Evolutionary conservation across 2,329 filamentous ascomycete species (phyloP), one percentile per base, ranked within the genome.

Genomic region (Pseudogymnoascus sp.): DNA sequence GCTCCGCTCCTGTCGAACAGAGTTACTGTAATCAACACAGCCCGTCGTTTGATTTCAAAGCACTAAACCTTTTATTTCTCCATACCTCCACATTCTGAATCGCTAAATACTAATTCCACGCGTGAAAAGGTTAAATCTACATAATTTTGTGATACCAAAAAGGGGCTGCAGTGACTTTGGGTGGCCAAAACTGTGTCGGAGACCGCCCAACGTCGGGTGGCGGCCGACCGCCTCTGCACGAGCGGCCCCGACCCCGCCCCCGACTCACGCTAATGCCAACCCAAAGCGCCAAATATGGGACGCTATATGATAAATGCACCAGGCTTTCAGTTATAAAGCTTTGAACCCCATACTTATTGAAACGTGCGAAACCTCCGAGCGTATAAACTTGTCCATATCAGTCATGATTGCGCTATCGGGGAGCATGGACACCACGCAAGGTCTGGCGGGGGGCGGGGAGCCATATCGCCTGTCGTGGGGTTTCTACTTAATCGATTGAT

Each of bases 161-260:
- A 56, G 50, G 47, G 47, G 23, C 8, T 53, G 1, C 6, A 3
- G 2, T 18, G 8, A 31, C 7, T 5, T 8, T 11, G 47, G n/a
- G n/a, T 31, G 47, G 25, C 5, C 8, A 56, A 56, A 56, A 31
- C n/a, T 5, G n/a, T 3, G n/a, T 33, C 2, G 42, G 21, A n/a
- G 42, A n/a, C 42, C 0, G n/a, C n/a, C n/a, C 25, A 53, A 53
- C 12, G 23, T 18, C 25, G 5, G n/a, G 10, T 33, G 50, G 50
- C 50, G 50, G 50, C 42, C 42, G 42, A 23, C 42, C 2, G 12
- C 12, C 5, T 3, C 25, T 18, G 50, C 50, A 56, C 4, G 16
- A 56, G 50, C 50, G 50, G 50, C 8, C 50, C 50, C 50, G 50
- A 56, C 50, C 50, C 50, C 50, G 47, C 25, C 47, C 25, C 47